Conservation (phyloP, 768 basidiomycete genomes). For the Boletus rufocinnamomeus region DNA sequence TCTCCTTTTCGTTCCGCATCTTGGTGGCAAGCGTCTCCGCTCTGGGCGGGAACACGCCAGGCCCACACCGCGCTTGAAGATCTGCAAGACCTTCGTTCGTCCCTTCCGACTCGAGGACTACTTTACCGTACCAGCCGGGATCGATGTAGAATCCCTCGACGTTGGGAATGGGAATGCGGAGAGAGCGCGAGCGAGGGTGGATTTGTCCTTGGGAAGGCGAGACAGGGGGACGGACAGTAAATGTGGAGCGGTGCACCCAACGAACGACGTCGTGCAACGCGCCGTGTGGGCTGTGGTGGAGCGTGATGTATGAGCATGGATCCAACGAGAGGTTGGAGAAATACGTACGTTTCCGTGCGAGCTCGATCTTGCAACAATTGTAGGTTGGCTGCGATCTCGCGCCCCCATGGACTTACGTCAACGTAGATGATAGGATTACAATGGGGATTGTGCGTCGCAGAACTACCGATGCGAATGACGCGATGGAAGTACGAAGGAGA, state of each 20-base stretch:
- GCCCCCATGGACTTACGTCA: conserved; percentile 77
- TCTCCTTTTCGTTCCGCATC: conserved; percentile 39
- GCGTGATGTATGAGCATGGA: conserved; percentile 9
- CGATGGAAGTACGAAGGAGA: conserved; percentile 90
- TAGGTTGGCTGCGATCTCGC: conserved; percentile 70
- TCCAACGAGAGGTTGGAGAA: neutral
- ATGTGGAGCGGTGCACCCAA: conserved; percentile 82
- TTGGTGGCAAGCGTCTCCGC: conserved; percentile 40
- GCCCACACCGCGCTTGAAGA: conserved; percentile 71
- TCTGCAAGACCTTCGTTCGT: conserved; percentile 84
- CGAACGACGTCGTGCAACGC: conserved; percentile 78
- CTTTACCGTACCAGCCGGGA: conserved; percentile 78
- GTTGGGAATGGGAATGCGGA: conserved; percentile 53
- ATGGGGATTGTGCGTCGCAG: conserved; percentile 39
- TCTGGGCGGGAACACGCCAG: conserved; percentile 64
- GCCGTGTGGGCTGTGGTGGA: conserved; percentile 65
- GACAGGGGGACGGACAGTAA: conserved; percentile 58
- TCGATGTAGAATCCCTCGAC: conserved; percentile 62
- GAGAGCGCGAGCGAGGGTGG: conserved; percentile 29
- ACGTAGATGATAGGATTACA: conserved; percentile 69
- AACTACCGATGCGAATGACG: conserved; percentile 62
- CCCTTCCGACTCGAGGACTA: conserved; percentile 84
- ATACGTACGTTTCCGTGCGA: conserved; percentile 76
- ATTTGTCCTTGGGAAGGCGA: conserved; percentile 33
- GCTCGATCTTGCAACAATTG: conserved; percentile 78